Evolutionary conservation across 208 protist genomes (phyloP), one percentile per base, ranked within the genome.

Genomic region (Angomonas deanei): DNA sequence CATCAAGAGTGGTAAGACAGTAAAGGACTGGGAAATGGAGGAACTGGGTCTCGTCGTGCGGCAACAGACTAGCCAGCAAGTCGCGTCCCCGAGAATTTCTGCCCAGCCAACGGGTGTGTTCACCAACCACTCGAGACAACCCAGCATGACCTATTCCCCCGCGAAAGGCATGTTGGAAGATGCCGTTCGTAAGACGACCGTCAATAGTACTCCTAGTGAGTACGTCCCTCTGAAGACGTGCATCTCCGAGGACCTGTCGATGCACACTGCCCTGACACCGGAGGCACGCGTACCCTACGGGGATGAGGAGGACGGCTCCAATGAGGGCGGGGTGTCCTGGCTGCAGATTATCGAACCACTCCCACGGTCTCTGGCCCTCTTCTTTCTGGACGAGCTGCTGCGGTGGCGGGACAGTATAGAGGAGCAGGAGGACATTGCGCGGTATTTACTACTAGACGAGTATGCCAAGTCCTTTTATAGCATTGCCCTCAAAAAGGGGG

Each of bases 21-120:
- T 91, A 32, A 91, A 91, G 66, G 80, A 91, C 28, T 91, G 77
- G 64, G 84, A 91, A 66, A 60, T 91, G 23, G 50, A 83, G 54
- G 48, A 58, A 42, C 1, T 85, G 23, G 61, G 68, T 23, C 52
- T 69, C 23, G 55, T 42, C 11, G 11, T n/a, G 15, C 36, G 36
- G 36, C 11, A 42, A 42, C 8, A 42, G 36, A 42, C 11, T 15
- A 15, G 36, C 8, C 36, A 42, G 15, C 36, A 42, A 42, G 36
- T 42, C 15, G 11, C 36, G 15, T n/a, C 8, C 36, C 36, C n/a
- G n/a, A n/a, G 36, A 42, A 42, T 15, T 42, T 42, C 36, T 8
- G n/a, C n/a, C n/a, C n/a, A n/a, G n/a, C n/a, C n/a, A n/a, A n/a
- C n/a, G n/a, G n/a, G n/a, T n/a, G n/a, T n/a, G n/a, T n/a, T n/a